These are phyloP conservation scores for Nicotiana undulata DNA, from an alignment of 257 asterid genomes.

Conservation along the genomic window DNA sequence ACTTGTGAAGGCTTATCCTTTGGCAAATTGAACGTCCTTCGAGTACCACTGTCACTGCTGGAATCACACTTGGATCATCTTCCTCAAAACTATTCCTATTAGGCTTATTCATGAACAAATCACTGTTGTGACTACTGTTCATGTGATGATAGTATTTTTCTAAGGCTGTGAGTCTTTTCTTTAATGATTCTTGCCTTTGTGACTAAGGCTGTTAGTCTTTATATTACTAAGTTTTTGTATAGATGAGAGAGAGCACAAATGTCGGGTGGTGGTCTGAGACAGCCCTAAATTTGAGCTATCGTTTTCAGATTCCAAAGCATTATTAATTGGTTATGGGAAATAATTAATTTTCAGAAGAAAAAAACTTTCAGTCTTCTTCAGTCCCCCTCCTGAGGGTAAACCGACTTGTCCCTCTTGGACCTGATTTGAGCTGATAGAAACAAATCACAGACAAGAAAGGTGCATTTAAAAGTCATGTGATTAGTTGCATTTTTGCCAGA, in stretches of 20 bases:
- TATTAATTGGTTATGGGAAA: conserved; percentile 25
- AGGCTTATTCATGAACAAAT: too few relatives aligned
- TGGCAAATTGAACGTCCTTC: conserved; percentile 85
- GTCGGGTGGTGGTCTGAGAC: conserved; percentile 55
- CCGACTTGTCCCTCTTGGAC: not conserved
- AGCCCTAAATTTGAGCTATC: conserved; percentile 29
- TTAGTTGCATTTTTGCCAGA: not conserved
- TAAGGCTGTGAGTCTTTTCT: not conserved
- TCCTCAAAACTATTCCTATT: too few relatives aligned
- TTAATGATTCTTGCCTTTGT: conserved; percentile 39
- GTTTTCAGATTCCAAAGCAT: conserved; percentile 32
- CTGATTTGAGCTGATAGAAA: conserved; percentile 7
- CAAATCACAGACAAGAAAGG: not conserved
- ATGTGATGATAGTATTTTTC: not conserved
- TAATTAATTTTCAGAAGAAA: not conserved
- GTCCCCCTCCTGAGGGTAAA: not conserved
- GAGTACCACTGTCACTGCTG: conserved; percentile 70
- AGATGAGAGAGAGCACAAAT: conserved; percentile 36
- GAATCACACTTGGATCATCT: conserved; percentile 43
- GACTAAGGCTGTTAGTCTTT: too few relatives aligned
- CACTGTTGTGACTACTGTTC: conserved; percentile 13
- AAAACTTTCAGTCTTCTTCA: not conserved
- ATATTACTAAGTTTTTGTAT: conserved; percentile 7
- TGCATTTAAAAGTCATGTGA: not conserved
- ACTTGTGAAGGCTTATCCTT: conserved; percentile 67